Conservation (phyloP, 371 early-diverging fungal species). For the Syncephalastrum contaminatum region DNA sequence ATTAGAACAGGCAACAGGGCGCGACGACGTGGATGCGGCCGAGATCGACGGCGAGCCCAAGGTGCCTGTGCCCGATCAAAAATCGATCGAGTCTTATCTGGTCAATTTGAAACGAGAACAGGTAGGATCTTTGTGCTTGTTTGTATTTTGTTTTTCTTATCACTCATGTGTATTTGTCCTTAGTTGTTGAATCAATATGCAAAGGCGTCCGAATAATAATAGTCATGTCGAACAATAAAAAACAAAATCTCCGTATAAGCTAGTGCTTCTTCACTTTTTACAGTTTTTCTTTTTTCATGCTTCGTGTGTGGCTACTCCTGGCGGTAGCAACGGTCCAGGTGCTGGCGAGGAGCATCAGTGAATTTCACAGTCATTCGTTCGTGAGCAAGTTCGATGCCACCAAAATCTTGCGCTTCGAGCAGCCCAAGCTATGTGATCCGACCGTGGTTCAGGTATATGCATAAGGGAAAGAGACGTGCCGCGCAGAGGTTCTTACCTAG, state of each 20-base stretch:
- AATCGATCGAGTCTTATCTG: conserved; percentile 76
- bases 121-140: conserved; percentile 20
- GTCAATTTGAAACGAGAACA: conserved; percentile 68
- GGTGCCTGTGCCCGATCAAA: conserved; percentile 58
- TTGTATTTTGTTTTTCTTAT: no score
- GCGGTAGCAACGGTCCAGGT: no score
- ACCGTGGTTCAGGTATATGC: conserved; percentile 27
- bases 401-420: conserved; percentile 13
- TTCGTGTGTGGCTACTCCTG: conserved; percentile 1
- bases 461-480: no score
- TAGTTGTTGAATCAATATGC: no score
- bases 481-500: neutral
- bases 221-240: no score
- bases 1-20: conserved; percentile 27
- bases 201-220: no score
- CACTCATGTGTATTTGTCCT: no score
- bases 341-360: neutral
- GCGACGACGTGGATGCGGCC: conserved; percentile 31
- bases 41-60: conserved; percentile 26
- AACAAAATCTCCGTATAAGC: neutral
- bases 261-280: neutral
- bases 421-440: conserved; percentile 27
- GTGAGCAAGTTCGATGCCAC: neutral
- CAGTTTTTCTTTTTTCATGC: neutral
- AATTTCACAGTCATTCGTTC: neutral